These are phyloP conservation scores for Ampelomyces quisqualis DNA, from an alignment of 2,329 filamentous ascomycete genomes.

Conservation along the genomic window DNA sequence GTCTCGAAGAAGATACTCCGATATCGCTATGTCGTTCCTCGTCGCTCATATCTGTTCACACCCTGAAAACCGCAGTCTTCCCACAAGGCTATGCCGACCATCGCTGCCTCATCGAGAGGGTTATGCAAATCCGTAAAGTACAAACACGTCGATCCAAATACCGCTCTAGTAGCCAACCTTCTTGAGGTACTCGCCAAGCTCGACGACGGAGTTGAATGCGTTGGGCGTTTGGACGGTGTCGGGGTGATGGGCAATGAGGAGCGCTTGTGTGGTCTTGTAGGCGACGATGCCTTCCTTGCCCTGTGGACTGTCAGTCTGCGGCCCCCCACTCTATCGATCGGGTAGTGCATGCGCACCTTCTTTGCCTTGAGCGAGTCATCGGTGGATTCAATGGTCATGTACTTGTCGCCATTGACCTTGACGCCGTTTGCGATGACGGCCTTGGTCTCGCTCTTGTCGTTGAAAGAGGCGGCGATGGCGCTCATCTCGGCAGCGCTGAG, in stretches of 20 bases:
- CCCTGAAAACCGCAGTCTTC: slow-evolving; percentile 4
- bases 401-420: slow-evolving; percentile 74
- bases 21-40: slow-evolving; percentile 12
- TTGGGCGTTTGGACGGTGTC: slow-evolving; percentile 72
- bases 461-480: slow-evolving; percentile 53
- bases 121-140: slow-evolving; percentile 45
- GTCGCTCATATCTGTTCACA: slow-evolving; percentile 11
- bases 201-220: slow-evolving; percentile 75
- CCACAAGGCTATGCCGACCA: slow-evolving; percentile 7
- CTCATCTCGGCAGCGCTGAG: slow-evolving; percentile 57
- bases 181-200: slow-evolving; percentile 84
- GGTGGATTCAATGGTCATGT: slow-evolving; percentile 72
- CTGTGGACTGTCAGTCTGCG: slow-evolving; percentile 47
- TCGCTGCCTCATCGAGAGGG: slow-evolving; percentile 13
- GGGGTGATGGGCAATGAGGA: slow-evolving; percentile 84
- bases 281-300: slow-evolving; percentile 79
- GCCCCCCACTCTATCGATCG: too few species aligned
- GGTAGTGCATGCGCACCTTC: too few species aligned
- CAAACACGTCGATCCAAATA: slow-evolving; percentile 23
- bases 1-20: slow-evolving; percentile 10
- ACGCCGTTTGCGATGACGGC: slow-evolving; percentile 72
- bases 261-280: slow-evolving; percentile 83
- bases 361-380: slow-evolving; percentile 81
- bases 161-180: slow-evolving; percentile 67
- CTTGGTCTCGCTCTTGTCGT: slow-evolving; percentile 62